Evolutionary conservation across 352 stramenopile genomes (phyloP).

Genomic region (Globisporangium parvum): DNA sequence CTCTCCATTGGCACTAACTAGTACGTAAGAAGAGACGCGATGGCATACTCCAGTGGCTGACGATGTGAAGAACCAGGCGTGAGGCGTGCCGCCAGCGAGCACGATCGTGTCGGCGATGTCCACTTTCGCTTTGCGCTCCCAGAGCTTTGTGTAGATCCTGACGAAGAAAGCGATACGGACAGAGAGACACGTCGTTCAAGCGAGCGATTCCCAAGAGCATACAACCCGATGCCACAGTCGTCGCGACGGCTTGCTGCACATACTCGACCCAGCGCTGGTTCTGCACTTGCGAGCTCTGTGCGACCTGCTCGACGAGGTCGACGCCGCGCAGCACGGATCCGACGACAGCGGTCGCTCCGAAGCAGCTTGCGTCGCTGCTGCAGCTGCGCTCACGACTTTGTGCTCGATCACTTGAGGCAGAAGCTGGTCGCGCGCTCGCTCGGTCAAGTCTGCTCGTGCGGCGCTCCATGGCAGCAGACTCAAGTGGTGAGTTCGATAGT

Average conservation of each 20-base stretch:
- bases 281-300: slow-evolving; percentile 38
- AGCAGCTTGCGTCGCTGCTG: not conserved
- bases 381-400: not conserved
- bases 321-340: slow-evolving; percentile 23
- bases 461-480: no score
- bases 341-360: not conserved
- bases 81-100: slow-evolving; percentile 30
- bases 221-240: no score
- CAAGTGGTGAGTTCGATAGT: no score
- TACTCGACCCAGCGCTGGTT: slow-evolving; percentile 55
- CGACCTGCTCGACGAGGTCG: slow-evolving; percentile 51
- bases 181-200: not conserved
- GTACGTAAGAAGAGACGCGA: not conserved
- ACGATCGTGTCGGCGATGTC: slow-evolving; percentile 57
- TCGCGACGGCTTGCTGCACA: not conserved
- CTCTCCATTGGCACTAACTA: no score
- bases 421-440: not conserved
- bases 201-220: not conserved
- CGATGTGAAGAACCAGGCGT: slow-evolving; percentile 63
- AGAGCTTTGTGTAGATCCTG: slow-evolving; percentile 52
- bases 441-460: not conserved
- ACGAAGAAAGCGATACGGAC: not conserved
- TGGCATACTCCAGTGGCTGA: slow-evolving; percentile 32
- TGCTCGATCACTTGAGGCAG: not conserved
- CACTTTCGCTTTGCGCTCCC: slow-evolving; percentile 48